These are phyloP conservation scores for Novymonas esmeraldas DNA, from an alignment of 208 protist species.

Conservation along the genomic window DNA sequence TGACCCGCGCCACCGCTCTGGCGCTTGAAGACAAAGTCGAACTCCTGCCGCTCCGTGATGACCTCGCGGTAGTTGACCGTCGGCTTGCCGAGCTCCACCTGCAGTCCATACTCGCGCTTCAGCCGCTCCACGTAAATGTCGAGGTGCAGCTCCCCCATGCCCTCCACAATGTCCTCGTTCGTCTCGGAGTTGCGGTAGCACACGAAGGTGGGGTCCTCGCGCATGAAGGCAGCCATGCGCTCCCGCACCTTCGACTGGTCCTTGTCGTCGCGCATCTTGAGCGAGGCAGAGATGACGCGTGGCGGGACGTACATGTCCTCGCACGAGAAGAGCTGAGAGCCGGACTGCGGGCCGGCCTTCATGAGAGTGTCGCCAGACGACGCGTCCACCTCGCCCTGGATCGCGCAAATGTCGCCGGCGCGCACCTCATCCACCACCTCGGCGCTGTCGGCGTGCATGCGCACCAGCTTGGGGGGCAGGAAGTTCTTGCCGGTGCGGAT, in stretches of 20 bases:
- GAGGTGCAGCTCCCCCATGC: conserved; percentile 98
- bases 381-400: conserved; percentile 98
- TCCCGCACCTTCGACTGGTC: conserved; percentile 78
- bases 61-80: conserved; percentile 97
- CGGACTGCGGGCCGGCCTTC: conserved; percentile 69
- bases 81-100: conserved; percentile 93
- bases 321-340: conserved; percentile 73
- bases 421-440: conserved; percentile 93
- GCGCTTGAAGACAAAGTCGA: conserved; percentile 99
- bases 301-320: conserved; percentile 98
- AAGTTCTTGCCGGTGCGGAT: conserved; percentile 87
- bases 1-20: conserved; percentile 99
- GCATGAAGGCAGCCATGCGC: conserved; percentile 93
- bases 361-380: conserved; percentile 97
- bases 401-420: conserved; percentile 98
- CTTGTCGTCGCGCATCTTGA: conserved; percentile 91
- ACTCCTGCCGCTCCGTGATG: conserved; percentile 90
- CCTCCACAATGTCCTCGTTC: conserved; percentile 95
- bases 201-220: conserved; percentile 97
- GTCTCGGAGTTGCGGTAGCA: conserved; percentile 94
- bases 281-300: conserved; percentile 97
- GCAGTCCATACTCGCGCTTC: conserved; percentile 93
- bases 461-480: conserved; percentile 96
- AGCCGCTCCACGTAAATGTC: conserved; percentile 98
- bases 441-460: conserved; percentile 98